Evolutionary conservation across 1,139 yeast species (phyloP).

Genomic region (Kurtzmaniella quercitrusa): DNA sequence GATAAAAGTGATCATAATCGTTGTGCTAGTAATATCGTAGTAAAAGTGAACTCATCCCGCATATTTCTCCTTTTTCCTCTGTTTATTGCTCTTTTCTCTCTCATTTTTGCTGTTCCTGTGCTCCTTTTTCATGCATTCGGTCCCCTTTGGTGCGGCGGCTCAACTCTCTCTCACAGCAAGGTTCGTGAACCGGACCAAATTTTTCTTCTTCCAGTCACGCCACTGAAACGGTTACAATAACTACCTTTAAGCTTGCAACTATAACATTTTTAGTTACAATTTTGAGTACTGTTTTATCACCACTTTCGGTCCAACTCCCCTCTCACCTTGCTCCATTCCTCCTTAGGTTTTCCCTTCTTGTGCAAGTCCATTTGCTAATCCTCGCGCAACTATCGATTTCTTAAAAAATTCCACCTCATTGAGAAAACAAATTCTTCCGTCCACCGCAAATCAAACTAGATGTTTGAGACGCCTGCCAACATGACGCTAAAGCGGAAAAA

Average conservation of each 20-base stretch:
- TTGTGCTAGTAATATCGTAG: too few species aligned
- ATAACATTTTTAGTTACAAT: too few species aligned
- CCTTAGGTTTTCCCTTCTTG: not conserved
- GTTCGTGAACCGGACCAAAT: not conserved
- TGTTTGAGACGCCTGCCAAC: constrained; percentile 17
- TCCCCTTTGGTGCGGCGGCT: not conserved
- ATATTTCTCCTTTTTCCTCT: too few species aligned
- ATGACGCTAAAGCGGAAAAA: constrained; percentile 64
- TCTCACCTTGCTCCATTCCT: not conserved
- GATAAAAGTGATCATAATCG: too few species aligned
- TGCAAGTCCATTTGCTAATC: not conserved
- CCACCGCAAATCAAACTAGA: constrained; percentile 5
- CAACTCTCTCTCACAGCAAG: not conserved
- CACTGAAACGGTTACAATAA: not conserved
- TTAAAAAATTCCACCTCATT: not conserved
- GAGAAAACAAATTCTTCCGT: not conserved
- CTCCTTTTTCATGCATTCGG: not conserved
- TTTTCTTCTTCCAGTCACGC: not conserved
- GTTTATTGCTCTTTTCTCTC: not conserved
- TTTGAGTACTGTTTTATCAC: not conserved
- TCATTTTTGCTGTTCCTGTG: not conserved
- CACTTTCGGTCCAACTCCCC: too few species aligned
- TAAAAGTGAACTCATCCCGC: too few species aligned
- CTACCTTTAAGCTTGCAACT: too few species aligned
- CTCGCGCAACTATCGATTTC: not conserved